Percentiles rank a stretch among this genome's conserved stretches.
phyloP scores from a whole-genome alignment of 2,329 filamentous ascomycete species.

The Pseudopithomyces maydicus region DNA sequence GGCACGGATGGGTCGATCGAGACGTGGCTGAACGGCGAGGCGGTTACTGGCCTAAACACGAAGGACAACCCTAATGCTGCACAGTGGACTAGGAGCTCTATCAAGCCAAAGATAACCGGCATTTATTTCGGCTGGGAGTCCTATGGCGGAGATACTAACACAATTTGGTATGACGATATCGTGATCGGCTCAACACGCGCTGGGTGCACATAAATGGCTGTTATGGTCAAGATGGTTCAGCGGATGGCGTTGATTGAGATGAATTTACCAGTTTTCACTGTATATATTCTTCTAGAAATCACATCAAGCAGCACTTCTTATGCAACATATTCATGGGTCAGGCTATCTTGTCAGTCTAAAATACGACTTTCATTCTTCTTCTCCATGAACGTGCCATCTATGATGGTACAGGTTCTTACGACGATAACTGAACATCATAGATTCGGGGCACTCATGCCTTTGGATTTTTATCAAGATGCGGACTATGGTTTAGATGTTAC shows the following conservation, averaged over 20 bases:
- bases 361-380: too few species aligned
- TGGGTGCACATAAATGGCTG: constrained; percentile 47
- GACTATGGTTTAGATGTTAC: too few species aligned
- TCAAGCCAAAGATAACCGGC: constrained; percentile 59
- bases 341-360: too few species aligned
- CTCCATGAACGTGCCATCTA: too few species aligned
- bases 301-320: not conserved
- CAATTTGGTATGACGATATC: constrained; percentile 68
- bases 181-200: constrained; percentile 54
- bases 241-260: not conserved
- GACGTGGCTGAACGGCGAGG: constrained; percentile 63
- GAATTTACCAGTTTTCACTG: not conserved
- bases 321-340: too few species aligned
- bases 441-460: too few species aligned
- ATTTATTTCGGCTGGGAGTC: constrained; percentile 69
- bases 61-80: constrained; percentile 58
- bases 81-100: constrained; percentile 58
- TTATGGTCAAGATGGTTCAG: not conserved
- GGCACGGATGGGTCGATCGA: constrained; percentile 63
- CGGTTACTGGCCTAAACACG: constrained; percentile 58
- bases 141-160: constrained; percentile 65
- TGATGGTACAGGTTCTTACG: too few species aligned
- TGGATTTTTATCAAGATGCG: too few species aligned
- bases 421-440: too few species aligned
- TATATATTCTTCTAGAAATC: not conserved